Percentiles rank a stretch among this genome's conserved stretches.
phyloP scores from a whole-genome alignment of 2,329 filamentous ascomycete species.

The Claviceps pazoutovae region DNA sequence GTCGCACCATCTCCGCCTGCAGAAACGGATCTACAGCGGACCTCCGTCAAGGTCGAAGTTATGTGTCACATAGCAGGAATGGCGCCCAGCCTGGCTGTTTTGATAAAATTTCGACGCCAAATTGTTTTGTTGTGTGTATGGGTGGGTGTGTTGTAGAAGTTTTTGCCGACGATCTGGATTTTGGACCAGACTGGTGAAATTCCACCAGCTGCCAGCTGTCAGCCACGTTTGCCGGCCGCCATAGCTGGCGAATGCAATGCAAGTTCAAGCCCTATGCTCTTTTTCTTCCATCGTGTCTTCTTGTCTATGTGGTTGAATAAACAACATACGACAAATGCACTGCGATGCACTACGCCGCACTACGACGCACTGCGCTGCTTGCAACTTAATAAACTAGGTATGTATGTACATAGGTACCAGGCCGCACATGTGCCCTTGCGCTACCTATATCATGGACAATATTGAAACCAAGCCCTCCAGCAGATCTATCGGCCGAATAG shows the following conservation, averaged over 20 bases:
- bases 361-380: background rate
- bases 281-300: background rate
- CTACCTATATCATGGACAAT: background rate
- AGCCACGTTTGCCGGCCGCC: background rate
- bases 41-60: background rate
- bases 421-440: background rate
- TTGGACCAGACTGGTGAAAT: background rate
- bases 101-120: background rate
- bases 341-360: background rate
- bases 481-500: conserved; percentile 1
- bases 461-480: background rate
- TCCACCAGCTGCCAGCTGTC: background rate
- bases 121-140: background rate
- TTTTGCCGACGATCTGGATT: background rate
- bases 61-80: background rate
- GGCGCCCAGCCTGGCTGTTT: background rate
- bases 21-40: conserved; percentile 2
- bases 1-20: conserved; percentile 3
- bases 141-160: background rate
- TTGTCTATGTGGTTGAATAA: background rate
- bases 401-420: no score
- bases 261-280: background rate
- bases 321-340: background rate
- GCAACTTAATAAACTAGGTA: background rate
- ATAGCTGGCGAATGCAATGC: background rate